Base-by-base conservation (phyloP, 1,284 basidiomycete genomes). In the Agroathelia rolfsii region DNA sequence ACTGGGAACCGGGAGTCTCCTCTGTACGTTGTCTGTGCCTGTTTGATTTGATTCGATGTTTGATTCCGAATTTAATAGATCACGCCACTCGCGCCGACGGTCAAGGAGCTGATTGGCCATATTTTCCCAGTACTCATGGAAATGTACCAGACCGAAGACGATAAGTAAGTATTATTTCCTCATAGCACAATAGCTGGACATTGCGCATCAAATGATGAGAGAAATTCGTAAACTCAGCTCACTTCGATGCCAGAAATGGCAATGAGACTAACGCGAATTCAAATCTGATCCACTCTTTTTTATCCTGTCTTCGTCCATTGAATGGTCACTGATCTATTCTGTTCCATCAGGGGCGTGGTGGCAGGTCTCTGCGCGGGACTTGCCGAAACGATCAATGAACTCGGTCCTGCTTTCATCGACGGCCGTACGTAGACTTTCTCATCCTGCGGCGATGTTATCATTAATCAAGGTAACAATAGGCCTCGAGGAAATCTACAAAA, bases 101-200 rank as follows among this genome's bases (percentile, higher is more conserved):
- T 97, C 41, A 79, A 77, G 51, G 79, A 90, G 47, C 72, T 98
- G 28, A 77, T 90, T 39, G 69, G 73, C 17, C 79, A 85, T 44
- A 72, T 83, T 33, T 58, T 97, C 28, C 74, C 73, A 6, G 69
- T 76, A 28, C 69, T 98, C 26, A 58, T 97, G 44, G 86, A 92
- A 40, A 80, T 92, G 70, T 96, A 89, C 64, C 81, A 86, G 53
- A 78, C 80, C 6, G 94, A 98, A 60, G 95, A 99, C 51, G 93
- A 97, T 67, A 93, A 95, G 93, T 96, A 52, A 69, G 93, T 79
- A 2, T 31, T 31, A n/a, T 30, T 34, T 41, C 34, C 20, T 13
- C 25, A 33, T 28, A 30, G 9, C 22, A 18, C 35, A 13, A 37
- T 30, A 27, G 34, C 23, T 21, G 9, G 15, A 24, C 37, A 22